Base-by-base conservation (phyloP, 2,329 filamentous ascomycete genomes). In the Orbilia javanica region DNA sequence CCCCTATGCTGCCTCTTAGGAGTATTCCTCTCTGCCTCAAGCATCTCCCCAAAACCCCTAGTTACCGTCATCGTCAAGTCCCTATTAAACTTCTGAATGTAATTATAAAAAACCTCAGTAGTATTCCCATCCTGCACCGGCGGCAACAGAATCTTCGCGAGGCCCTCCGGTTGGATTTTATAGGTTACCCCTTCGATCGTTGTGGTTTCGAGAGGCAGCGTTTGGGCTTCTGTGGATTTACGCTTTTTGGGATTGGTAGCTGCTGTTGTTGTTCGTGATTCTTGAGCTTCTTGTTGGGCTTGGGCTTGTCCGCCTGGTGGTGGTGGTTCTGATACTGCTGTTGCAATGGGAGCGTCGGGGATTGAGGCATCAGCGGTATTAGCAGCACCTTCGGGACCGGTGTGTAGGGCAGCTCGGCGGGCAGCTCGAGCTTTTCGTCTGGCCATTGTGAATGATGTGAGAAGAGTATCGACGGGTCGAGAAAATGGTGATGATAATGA, bases 61-160 rank as follows among this genome's bases (percentile, higher is more conserved):
- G 99, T 97, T 0, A 93, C 93, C 13, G 99, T 88, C 27, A 97
- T 93, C 78, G 93, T 97, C 80, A 99, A 85, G 83, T 99, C 96
- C 55, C 96, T 92, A 84, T 99, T 99, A 87, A 98, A 99, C 83
- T 99, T 96, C 83, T 99, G 96, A 68, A 99, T 97, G 0, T 96
- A 95, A 82, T 99, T 99, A 88, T 99, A 99, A 83, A 99, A 99
- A 70, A 99, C 96, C 82, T 95, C 92, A 2, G 36, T 62, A 1
- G 27, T 70, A 5, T 67, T 53, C 27, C 22, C 52, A 8, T 52
- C 50, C 22, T 48, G 31, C 0, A 34, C 7, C 1, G 42, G 52
- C 0, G 74, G 74, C 4, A 78, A 31, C 0, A 78, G 36, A 6
- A 78, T 78, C n/a, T 62, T 67, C 5, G 74, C 74, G 27, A 48